These are phyloP conservation scores for Sphagnum magellanicum DNA, from an alignment of 228 moss, liverwort and hornwort genomes.

Conservation along the genomic window DNA sequence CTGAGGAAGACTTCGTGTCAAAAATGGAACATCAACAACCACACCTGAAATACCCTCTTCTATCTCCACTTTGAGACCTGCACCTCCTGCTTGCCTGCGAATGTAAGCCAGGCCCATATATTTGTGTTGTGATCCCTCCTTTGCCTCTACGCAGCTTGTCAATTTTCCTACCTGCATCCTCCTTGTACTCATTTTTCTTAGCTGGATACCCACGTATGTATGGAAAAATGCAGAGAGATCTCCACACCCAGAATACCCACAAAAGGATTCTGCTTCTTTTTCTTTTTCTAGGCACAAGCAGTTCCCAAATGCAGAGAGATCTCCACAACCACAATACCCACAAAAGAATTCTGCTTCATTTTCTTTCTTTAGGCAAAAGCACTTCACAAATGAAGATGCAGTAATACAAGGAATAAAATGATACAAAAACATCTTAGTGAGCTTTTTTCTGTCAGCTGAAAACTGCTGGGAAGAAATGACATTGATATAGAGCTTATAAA, in stretches of 20 bases:
- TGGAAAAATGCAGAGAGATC: background rate
- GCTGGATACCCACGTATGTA: background rate
- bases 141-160: conserved; percentile 76
- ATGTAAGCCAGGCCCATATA: conserved; percentile 80
- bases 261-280: background rate
- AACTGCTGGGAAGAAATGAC: too few species aligned
- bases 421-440: too few species aligned
- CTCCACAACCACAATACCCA: too few species aligned
- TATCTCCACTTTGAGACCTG: conserved; percentile 59
- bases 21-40: conserved; percentile 66
- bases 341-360: too few species aligned
- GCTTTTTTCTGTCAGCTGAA: too few species aligned
- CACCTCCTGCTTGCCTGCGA: conserved; percentile 72
- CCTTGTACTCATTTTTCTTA: conserved; percentile 1
- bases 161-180: conserved; percentile 71
- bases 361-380: too few species aligned
- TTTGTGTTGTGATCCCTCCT: conserved; percentile 40
- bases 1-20: conserved; percentile 53
- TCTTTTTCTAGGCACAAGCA: background rate
- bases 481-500: background rate
- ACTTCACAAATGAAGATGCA: too few species aligned
- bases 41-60: conserved; percentile 48
- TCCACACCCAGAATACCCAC: background rate
- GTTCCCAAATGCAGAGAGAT: background rate
- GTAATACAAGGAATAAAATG: too few species aligned